Base-by-base conservation (phyloP, 2,329 filamentous ascomycete genomes). In the Hymenoscyphus repandus region DNA sequence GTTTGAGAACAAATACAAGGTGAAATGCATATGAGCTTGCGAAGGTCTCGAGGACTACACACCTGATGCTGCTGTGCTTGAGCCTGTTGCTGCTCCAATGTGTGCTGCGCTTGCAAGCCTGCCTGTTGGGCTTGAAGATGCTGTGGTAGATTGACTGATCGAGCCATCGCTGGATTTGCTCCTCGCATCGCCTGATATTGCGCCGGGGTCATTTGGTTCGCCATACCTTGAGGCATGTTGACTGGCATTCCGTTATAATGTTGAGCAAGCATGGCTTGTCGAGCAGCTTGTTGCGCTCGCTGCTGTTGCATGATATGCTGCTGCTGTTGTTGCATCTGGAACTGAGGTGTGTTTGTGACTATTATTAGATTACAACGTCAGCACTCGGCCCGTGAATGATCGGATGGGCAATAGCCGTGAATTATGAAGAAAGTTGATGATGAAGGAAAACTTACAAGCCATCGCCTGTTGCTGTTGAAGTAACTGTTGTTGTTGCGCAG, bases 221-320 rank as follows among this genome's bases (percentile, higher is more conserved):
- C 4, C 66, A 82, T 77, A 3, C 71, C 74, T 64, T 83, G 78
- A 33, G 72, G 76, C 60, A 80, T 76, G 15, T 71, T 70, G 54
- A 72, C 74, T 15, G 71, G 70, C 70, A 83, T 78, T 43, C 75
- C 74, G 42, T 67, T 73, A 50, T 70, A 72, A 56, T 82, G 78
- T 57, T 81, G 77, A 13, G 72, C 71, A 69, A 82, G 72, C 52
- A 80, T 66, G 6, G 72, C 71, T 55, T 83, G 78, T 45, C 75
- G 70, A 18, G 69, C 68, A 50, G 76, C 62, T 50, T 62, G 58
- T 32, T 43, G 40, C 22, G 62, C 59, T 42, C 59, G 60, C 34
- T 58, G 52, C 36, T 80, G 77, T 55, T 80, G 79, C 37, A 80
- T 63, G 40, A 71, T 66, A 50, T 80, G 75, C 54, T 82, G 78